Evolutionary conservation across 441 rosid species (phyloP), one percentile per base, ranked within the genome.

Genomic region (Erodium trifolium): DNA sequence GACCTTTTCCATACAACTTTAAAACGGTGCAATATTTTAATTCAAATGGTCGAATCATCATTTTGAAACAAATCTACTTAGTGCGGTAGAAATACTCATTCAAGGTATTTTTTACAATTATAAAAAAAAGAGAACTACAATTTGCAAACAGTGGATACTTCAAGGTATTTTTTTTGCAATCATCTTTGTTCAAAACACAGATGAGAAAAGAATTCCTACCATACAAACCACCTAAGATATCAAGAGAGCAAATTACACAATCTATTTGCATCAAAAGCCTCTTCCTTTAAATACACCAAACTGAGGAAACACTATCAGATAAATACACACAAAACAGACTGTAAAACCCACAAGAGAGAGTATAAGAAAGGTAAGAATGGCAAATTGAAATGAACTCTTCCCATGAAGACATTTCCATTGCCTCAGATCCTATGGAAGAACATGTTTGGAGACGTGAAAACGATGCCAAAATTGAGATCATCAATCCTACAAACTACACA

Each of bases 401-500:
- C 34, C 34, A 31, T 31, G 34, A 31, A 31, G 34, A 31, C 34
- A 31, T 31, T 31, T 31, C 34, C 34, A 31, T 31, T 31, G 34
- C 34, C 34, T 31, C 34, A 31, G 34, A 31, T 31, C 34, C 34
- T 31, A 31, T 31, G 34, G 34, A 31, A 31, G 34, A 2, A 31
- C 34, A 31, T 31, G 34, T 31, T 31, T 2, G 34, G 55, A 49
- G 55, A 49, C 55, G 37, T 11, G 45, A 57, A 16, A 64, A 65
- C 23, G 53, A 29, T 37, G 65, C 67, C 71, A 77, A 76, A 78
- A 75, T 10, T 67, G 76, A 41, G 47, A 31, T 31, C 34, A 41
- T 41, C 70, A 78, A 74, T 68, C 47, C 77, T 78, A 75, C 70
- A 65, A 69, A 57, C 68, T 65, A 68, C 43, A 65, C 63, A 66